Conservation (phyloP, 169 alveolate species). For the Perkinsus chesapeaki region DNA sequence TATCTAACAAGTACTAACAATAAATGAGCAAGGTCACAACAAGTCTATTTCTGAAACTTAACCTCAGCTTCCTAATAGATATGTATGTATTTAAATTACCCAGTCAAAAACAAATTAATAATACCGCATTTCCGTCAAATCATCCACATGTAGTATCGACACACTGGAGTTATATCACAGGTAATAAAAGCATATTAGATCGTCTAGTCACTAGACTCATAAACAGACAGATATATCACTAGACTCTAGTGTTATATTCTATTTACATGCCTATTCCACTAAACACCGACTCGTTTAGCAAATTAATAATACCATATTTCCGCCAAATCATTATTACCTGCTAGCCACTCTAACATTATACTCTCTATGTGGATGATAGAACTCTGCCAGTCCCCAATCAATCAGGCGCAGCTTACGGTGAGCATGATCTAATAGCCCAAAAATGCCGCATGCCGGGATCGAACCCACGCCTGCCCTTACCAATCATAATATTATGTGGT, state of each 20-base stretch:
- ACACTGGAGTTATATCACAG: too few relatives aligned
- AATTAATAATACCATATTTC: not conserved
- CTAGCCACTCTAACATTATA: conserved; percentile 96
- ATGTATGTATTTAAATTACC: not conserved
- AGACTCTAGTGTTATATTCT: too few relatives aligned
- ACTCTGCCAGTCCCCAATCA: conserved; percentile 99
- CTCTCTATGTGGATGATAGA: conserved; percentile 95
- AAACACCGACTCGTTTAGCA: too few relatives aligned
- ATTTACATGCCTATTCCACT: too few relatives aligned
- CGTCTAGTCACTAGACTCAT: too few relatives aligned
- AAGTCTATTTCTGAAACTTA: not conserved
- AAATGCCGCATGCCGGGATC: not conserved
- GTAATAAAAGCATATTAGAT: too few relatives aligned
- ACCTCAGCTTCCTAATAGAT: not conserved
- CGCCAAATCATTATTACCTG: not conserved
- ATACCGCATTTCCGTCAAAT: conserved; percentile 14
- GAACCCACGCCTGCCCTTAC: conserved; percentile 65
- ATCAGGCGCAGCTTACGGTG: conserved; percentile 76
- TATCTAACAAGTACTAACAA: conserved; percentile 70
- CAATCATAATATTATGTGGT: conserved; percentile 94
- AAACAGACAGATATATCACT: too few relatives aligned
- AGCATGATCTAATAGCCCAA: not conserved
- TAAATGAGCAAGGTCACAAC: not conserved
- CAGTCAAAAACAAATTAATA: not conserved
- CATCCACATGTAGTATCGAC: not conserved